Evolutionary conservation across 2,329 filamentous ascomycete genomes (phyloP).

Genomic region (Colletotrichum cereale): DNA sequence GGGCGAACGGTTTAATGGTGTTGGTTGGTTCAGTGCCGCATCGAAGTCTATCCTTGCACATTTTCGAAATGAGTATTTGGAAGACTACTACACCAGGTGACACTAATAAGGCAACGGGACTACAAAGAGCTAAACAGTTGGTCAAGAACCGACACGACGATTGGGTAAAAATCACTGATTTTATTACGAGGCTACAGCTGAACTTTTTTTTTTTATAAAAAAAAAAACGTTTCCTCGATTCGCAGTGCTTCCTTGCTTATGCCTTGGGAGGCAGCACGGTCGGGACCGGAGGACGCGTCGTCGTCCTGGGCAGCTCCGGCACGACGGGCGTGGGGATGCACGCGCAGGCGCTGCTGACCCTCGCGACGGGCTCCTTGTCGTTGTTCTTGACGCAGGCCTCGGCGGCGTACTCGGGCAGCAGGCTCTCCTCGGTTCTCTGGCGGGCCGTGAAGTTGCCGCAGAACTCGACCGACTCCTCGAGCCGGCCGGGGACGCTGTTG

Average conservation of each 20-base stretch:
- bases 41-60: neutral
- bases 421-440: slow-evolving; percentile 28
- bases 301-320: slow-evolving; percentile 44
- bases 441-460: slow-evolving; percentile 40
- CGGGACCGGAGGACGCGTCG: slow-evolving; percentile 42
- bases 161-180: neutral
- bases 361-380: slow-evolving; percentile 31
- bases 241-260: neutral
- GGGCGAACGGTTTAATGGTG: neutral
- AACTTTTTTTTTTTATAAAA: too few species aligned
- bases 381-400: slow-evolving; percentile 37
- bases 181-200: neutral
- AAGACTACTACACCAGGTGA: neutral
- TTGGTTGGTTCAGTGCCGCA: neutral
- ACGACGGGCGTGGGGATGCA: slow-evolving; percentile 43
- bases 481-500: slow-evolving; percentile 36
- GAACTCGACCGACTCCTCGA: slow-evolving; percentile 42
- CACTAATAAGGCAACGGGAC: neutral
- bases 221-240: too few species aligned
- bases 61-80: neutral
- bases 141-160: neutral
- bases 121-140: neutral
- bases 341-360: slow-evolving; percentile 43
- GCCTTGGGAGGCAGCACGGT: slow-evolving; percentile 42
- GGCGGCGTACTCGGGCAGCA: slow-evolving; percentile 41